Base-by-base conservation (phyloP, 2,329 filamentous ascomycete species). In the Monilinia polystroma region DNA sequence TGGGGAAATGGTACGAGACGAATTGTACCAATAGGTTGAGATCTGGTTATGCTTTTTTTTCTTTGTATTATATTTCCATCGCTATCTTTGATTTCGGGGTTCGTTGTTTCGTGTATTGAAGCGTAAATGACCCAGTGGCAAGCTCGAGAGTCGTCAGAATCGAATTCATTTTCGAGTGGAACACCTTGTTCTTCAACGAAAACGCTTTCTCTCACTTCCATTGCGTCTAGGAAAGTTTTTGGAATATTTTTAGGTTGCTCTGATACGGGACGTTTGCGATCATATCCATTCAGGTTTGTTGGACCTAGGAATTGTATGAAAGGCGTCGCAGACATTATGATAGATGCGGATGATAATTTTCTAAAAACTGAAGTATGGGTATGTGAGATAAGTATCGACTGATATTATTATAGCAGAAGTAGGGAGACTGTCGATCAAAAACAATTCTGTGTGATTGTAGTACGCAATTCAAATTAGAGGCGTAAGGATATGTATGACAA, bases 101-200 rank as follows among this genome's bases (percentile, higher is more conserved):
- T 77, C 55, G 79, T 78, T 4, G 76, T 78, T 59, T 78, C 80
- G 64, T 84, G 83, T 66, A 90, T 82, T 20, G 83, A 87, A 58
- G 87, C 86, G 78, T 96, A 97, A n/a, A 89, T 82, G 41, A 75
- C 89, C 90, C 92, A 97, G 78, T 97, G 93, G 79, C 89, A 94
- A 72, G 87, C 89, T 47, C 91, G 85, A 0, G 83, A 72, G 77
- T 98, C 94, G 76, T 97, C 92, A 1, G 83, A 80, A 80, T 97
- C 94, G 71, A 92, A 84, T 77, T 98, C 93, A 70, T 87, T 85
- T 49, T 90, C 86, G 0, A 87, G 77, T 0, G 84, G 81, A 18
- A 87, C 80, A 0, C 77, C 72, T 73, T 90, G 87, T 73, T 89
- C 87, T 10, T 79, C 49, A 32, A 89, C 84, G 72, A 88, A 90